Conservation (phyloP, 805 yeast species). For the Metschnikowia anglica region DNA sequence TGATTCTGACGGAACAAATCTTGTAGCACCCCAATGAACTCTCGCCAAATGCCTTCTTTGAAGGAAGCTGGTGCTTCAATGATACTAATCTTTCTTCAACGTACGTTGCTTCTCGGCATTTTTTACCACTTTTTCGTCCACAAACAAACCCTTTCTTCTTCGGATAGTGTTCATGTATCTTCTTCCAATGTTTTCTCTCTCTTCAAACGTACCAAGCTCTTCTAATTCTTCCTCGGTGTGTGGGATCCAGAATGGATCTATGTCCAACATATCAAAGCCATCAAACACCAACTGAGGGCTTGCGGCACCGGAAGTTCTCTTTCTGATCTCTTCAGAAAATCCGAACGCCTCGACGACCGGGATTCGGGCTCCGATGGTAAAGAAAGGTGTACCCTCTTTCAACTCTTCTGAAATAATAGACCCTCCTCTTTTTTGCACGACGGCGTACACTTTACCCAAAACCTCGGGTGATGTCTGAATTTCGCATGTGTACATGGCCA, state of each 20-base stretch:
- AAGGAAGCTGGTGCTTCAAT: background rate
- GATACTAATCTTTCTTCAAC: constrained; percentile 58
- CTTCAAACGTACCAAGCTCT: constrained; percentile 89
- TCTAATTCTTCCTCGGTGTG: constrained; percentile 95
- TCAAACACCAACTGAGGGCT: constrained; percentile 90
- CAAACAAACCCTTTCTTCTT: constrained; percentile 81
- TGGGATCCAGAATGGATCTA: constrained; percentile 99
- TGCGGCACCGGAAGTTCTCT: constrained; percentile 94
- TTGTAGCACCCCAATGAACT: too few relatives aligned
- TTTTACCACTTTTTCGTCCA: constrained; percentile 85
- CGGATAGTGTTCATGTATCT: constrained; percentile 80
- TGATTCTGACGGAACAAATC: too few relatives aligned
- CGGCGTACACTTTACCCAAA: constrained; percentile 92
- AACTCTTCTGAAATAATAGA: constrained; percentile 84
- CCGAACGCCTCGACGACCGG: constrained; percentile 98
- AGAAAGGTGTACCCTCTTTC: constrained; percentile 98
- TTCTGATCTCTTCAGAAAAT: constrained; percentile 90
- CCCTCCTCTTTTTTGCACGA: constrained; percentile 87
- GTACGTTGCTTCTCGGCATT: constrained; percentile 95
- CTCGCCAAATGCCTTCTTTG: too few relatives aligned
- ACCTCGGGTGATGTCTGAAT: constrained; percentile 95
- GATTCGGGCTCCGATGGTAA: constrained; percentile 76
- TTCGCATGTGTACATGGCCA: constrained; percentile 93
- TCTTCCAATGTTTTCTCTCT: constrained; percentile 87
- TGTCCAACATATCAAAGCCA: constrained; percentile 82